Percentiles rank a stretch among this genome's conserved stretches.
These are phyloP conservation scores for Papiliotrema terrestris DNA, from an alignment of 1,284 basidiomycete genomes.

Conservation along the genomic window DNA sequence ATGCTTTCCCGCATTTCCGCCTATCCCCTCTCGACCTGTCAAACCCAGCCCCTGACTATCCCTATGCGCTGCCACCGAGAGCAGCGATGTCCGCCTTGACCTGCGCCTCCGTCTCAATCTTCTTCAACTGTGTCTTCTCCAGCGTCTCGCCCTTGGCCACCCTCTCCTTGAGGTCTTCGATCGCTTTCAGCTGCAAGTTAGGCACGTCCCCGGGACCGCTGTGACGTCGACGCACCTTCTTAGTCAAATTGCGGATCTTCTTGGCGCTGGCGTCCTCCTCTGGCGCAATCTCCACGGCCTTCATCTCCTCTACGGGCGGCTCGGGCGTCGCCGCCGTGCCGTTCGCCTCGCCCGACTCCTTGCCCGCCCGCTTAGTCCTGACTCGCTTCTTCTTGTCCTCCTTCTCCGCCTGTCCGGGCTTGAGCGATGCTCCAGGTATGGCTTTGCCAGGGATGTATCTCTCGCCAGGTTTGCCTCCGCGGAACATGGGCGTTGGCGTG, in stretches of 20 bases:
- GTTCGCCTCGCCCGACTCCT: slow-evolving; percentile 45
- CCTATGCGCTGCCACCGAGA: slow-evolving; percentile 52
- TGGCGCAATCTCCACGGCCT: slow-evolving; percentile 43
- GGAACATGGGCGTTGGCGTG: slow-evolving; percentile 59
- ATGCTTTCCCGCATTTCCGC: too few species aligned
- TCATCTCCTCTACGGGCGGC: slow-evolving; percentile 22
- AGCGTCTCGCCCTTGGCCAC: slow-evolving; percentile 78
- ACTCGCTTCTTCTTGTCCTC: slow-evolving; percentile 58
- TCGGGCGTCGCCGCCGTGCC: slow-evolving; percentile 17
- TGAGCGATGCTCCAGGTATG: slow-evolving; percentile 26
- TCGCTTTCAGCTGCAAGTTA: slow-evolving; percentile 73
- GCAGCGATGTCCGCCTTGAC: slow-evolving; percentile 72
- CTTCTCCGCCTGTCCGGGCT: slow-evolving; percentile 53
- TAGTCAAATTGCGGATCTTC: slow-evolving; percentile 88
- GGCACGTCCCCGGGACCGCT: neutral
- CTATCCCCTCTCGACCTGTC: too few species aligned
- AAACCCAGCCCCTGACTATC: too few species aligned
- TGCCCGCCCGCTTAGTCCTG: slow-evolving; percentile 56
- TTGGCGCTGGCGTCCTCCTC: slow-evolving; percentile 74
- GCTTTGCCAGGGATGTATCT: slow-evolving; percentile 68
- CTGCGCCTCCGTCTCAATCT: slow-evolving; percentile 83
- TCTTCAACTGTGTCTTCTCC: slow-evolving; percentile 90
- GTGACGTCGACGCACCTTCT: slow-evolving; percentile 63
- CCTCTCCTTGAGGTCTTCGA: slow-evolving; percentile 91
- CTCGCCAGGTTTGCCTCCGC: slow-evolving; percentile 53